phyloP scores from a whole-genome alignment of 1,139 yeast genomes.

The Pichia sp. region DNA sequence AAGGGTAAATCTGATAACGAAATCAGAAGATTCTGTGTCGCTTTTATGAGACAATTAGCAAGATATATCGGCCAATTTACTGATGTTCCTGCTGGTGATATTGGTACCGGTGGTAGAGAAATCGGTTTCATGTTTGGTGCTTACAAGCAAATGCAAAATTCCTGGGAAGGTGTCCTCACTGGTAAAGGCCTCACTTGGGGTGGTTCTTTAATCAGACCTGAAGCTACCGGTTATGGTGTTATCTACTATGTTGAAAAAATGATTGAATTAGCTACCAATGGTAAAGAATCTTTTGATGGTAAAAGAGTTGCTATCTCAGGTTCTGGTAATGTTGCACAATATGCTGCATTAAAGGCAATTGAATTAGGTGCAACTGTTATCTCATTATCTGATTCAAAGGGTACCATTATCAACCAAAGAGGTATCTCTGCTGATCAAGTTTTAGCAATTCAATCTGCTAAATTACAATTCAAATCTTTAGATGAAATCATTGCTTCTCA shows the following conservation, averaged over 20 bases:
- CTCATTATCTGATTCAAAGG: constrained; percentile 91
- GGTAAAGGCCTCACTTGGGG: constrained; percentile 99
- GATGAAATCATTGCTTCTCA: constrained; percentile 58
- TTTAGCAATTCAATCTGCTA: constrained; percentile 69
- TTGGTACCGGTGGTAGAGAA: constrained; percentile 91
- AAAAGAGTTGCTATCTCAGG: constrained; percentile 96
- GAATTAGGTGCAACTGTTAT: constrained; percentile 95
- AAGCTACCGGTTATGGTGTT: constrained; percentile 97
- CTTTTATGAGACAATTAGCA: constrained; percentile 93
- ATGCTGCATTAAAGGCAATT: constrained; percentile 93
- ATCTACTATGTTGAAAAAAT: constrained; percentile 96
- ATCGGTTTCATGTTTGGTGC: constrained; percentile 94
- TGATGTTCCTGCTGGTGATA: constrained; percentile 98
- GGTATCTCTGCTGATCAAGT: constrained; percentile 85
- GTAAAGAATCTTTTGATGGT: constrained; percentile 83
- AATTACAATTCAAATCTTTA: constrained; percentile 73
- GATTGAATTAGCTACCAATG: constrained; percentile 88
- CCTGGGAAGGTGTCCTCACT: constrained; percentile 95
- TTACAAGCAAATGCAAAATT: constrained; percentile 84
- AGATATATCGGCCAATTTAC: constrained; percentile 96
- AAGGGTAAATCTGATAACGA: constrained; percentile 89
- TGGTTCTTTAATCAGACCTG: constrained; percentile 97
- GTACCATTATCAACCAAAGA: constrained; percentile 65
- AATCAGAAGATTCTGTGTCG: constrained; percentile 92
- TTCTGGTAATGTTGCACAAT: constrained; percentile 98